Base-by-base conservation (phyloP, 805 yeast species). In the Jamesozyma jinghongensis region DNA sequence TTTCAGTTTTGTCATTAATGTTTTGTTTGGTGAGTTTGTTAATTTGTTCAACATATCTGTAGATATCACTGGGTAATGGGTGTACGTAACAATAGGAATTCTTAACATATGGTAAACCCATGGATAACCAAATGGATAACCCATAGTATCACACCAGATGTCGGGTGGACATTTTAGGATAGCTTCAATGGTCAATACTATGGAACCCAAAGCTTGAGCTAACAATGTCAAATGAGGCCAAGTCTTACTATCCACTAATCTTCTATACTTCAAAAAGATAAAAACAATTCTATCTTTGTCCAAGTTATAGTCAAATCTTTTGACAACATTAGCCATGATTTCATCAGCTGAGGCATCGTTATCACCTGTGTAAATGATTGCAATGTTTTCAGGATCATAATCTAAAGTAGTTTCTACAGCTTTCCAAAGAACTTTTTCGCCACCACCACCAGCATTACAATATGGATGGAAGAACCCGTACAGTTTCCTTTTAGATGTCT, bases 381-480 rank as follows among this genome's bases (percentile, higher is more conserved):
- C 83, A 6, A 84, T 63, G 50, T 78, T 76, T 22, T 62, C 53
- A 5, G 64, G 62, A 45, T 71, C 68, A 18, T 67, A 62, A 8
- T 59, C 48, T 44, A 88, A 65, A 0, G 95, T 83, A 26, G 80
- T 71, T 49, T 75, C 72, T 5, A 90, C 85, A 0, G 96, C 95
- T 41, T 85, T 87, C 98, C 98, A 92, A 32, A 92, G 67, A 0
- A 92, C 98, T 42, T 90, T 75, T 58, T 92, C 99, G 19, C 99
- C 99, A 25, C 99, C 99, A 16, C 99, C 99, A 35, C 94, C 95
- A 31, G 95, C 94, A 57, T 84, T 85, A 48, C 96, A 87, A 52
- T 81, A 84, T 0, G 98, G 98, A 63, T 92, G 99, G 67, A 92
- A 87, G 54, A 83, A 88, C 5, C 97, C 99, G 57, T 68, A 81